Base-by-base conservation (phyloP, 1,284 basidiomycete genomes). In the Sanghuangporus sanghuang region DNA sequence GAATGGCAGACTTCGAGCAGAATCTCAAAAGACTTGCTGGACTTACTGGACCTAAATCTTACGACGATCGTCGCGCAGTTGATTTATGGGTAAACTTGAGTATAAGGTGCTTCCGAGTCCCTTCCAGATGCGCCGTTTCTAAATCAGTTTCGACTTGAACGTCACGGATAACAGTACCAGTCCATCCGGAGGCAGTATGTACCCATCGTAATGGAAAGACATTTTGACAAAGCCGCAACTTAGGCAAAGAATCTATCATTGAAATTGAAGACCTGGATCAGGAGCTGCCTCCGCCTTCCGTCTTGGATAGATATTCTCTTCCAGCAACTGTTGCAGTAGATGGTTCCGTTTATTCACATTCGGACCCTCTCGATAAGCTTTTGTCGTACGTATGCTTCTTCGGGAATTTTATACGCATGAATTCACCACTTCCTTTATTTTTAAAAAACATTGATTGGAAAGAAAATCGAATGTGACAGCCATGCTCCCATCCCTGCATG, bases 1-100 rank as follows among this genome's bases (percentile, higher is more conserved):
- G 23, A 23, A 72, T 72, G 71, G 27, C 65, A 42, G 54, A 62
- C 27, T 69, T 73, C 54, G 35, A 67, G 16, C 62, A 66, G 14
- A 77, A 78, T 64, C 52, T 78, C 8, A 69, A 72, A 16, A 68
- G 65, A 55, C 70, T 78, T 14, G 69, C 73, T 12, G 67, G 70
- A 18, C 66, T 74, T 2, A 63, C 68, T 7, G 68, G 70, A 21
- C 73, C 73, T 57, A 65, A 68, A n/a, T 68, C 71, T 32, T 73
- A 72, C 57, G 68, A 70, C 49, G 74, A 76, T 57, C 69, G 69
- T 62, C 71, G 69, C 52, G 65, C 70, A 46, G 60, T 77, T 16
- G 76, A 78, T 48, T 73, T 73, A 52, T 78, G 77, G 77, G 64
- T 69, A 49, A 74, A 69, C 75, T 77, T 64, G 56, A 69, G 27